Evolutionary conservation across 1,284 basidiomycete genomes (phyloP).

Genomic region (Austropuccinia psidii): DNA sequence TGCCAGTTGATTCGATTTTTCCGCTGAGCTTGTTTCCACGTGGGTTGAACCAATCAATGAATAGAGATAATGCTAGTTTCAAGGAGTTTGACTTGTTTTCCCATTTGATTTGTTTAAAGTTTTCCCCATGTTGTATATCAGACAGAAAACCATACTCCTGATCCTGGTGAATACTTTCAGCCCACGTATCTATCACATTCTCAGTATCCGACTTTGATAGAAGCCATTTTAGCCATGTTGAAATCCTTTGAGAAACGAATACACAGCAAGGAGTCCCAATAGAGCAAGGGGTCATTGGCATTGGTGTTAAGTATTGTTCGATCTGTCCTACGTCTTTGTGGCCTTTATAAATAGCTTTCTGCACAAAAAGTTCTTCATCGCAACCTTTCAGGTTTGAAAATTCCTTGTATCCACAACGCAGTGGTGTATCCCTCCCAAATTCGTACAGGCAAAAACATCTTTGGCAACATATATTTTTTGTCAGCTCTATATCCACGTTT

Average conservation of each 20-base stretch:
- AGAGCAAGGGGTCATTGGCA: neutral
- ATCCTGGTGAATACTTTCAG: neutral
- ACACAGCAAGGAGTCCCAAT: neutral
- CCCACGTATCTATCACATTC: neutral
- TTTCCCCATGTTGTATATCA: conserved; percentile 3
- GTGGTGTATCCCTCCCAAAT: neutral
- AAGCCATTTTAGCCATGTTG: conserved; percentile 13
- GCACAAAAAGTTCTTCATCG: neutral
- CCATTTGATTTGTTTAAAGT: neutral
- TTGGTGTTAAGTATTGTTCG: neutral
- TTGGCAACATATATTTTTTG: neutral
- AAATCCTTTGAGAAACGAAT: neutral
- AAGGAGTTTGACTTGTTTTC: neutral
- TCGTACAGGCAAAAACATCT: conserved; percentile 5
- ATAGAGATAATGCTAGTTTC: neutral
- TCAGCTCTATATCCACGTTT: neutral
- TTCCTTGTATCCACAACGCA: neutral
- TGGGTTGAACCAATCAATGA: conserved; percentile 32
- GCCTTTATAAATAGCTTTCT: neutral
- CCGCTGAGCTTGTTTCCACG: conserved; percentile 20
- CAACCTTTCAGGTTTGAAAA: neutral
- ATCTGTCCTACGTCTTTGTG: neutral
- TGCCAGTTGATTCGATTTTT: neutral
- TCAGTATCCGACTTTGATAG: conserved; percentile 10
- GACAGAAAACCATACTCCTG: neutral